Evolutionary conservation across 352 stramenopile species (phyloP).

Genomic region (Plasmopara muralis): DNA sequence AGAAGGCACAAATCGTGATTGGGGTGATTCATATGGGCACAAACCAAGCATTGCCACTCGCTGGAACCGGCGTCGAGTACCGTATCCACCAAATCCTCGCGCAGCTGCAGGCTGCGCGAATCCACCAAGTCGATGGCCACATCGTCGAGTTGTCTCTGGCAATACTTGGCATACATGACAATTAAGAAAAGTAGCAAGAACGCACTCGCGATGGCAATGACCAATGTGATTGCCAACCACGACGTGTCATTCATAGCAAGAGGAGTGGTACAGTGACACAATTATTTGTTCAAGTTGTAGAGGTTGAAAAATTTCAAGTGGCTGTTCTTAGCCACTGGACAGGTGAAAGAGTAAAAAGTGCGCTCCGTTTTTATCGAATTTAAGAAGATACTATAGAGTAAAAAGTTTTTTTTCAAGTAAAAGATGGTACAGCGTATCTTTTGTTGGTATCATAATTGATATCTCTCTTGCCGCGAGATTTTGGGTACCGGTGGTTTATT

Average conservation of each 20-base stretch:
- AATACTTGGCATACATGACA: slow-evolving; percentile 36
- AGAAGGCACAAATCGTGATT: slow-evolving; percentile 52
- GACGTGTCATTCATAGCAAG: slow-evolving; percentile 22
- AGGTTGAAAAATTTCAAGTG: no score
- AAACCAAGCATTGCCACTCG: slow-evolving; percentile 75
- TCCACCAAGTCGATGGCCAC: slow-evolving; percentile 52
- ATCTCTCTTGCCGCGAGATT: no score
- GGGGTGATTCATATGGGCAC: slow-evolving; percentile 67
- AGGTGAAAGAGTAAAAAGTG: no score
- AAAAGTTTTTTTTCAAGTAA: no score
- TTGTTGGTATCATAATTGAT: no score
- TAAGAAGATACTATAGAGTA: no score
- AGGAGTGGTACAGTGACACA: no score
- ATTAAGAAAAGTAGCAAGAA: slow-evolving; percentile 47
- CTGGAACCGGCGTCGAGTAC: slow-evolving; percentile 48
- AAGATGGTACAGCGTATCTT: no score
- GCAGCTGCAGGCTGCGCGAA: slow-evolving; percentile 39
- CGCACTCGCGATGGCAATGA: slow-evolving; percentile 25
- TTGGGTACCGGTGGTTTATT: no score
- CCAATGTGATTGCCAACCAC: slow-evolving; percentile 24
- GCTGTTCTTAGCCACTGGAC: no score
- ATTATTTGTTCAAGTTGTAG: no score
- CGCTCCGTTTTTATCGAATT: no score
- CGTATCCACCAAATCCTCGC: slow-evolving; percentile 62
- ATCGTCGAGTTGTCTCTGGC: slow-evolving; percentile 26